A percentile compares a stretch with the other conserved stretches of the same genome.
Evolutionary conservation across 2,329 filamentous ascomycete species (phyloP).

Genomic region (Mycosphaerella sp.): DNA sequence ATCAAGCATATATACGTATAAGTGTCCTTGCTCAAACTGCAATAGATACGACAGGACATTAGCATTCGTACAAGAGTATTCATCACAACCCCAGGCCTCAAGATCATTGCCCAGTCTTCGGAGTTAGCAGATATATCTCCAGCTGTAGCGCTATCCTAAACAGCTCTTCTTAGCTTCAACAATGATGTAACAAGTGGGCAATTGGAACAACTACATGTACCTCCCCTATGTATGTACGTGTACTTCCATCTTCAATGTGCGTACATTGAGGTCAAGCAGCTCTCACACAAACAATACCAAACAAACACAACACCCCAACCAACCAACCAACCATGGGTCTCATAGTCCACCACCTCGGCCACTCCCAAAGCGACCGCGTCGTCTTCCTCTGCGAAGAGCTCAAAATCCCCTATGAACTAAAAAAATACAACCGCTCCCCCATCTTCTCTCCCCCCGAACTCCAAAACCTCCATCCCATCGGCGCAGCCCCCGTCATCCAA

Average conservation of each 20-base stretch:
- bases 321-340: constrained; percentile 30
- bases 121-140: neutral
- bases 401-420: constrained; percentile 47
- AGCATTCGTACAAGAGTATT: no score
- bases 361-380: constrained; percentile 58
- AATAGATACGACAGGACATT: no score
- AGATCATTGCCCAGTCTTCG: neutral
- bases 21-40: no score
- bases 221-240: no score
- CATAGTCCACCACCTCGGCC: constrained; percentile 34
- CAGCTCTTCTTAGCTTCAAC: neutral
- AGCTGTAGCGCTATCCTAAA: neutral
- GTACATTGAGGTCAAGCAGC: no score
- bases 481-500: constrained; percentile 55
- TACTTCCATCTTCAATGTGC: no score
- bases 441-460: constrained; percentile 28
- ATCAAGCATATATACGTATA: neutral
- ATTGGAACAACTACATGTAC: neutral
- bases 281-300: neutral
- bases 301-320: neutral
- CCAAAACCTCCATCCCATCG: constrained; percentile 39
- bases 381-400: constrained; percentile 62
- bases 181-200: neutral
- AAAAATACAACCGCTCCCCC: constrained; percentile 44
- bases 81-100: neutral